These are phyloP conservation scores for Breynia disticha DNA, from an alignment of 441 rosid genomes.

Conservation along the genomic window DNA sequence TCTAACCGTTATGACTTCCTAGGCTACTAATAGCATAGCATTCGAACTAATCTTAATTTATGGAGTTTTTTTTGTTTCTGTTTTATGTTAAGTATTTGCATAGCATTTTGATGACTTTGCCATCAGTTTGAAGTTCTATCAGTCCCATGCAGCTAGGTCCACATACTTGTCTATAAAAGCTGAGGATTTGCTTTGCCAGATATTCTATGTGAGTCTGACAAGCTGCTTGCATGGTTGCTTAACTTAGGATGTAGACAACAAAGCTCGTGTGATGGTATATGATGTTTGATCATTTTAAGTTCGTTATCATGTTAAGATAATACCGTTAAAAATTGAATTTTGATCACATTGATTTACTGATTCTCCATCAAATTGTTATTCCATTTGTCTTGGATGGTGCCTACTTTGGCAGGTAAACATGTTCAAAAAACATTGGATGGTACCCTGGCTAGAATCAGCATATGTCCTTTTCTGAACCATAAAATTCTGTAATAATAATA, in stretches of 20 bases:
- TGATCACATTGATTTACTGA: no score
- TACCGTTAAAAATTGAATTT: not conserved
- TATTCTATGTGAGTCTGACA: constrained; percentile 18
- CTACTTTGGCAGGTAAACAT: no score
- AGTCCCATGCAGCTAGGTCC: constrained; percentile 25
- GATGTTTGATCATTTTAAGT: constrained; percentile 8
- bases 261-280: constrained; percentile 21
- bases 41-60: not conserved
- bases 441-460: not conserved
- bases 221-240: constrained; percentile 18
- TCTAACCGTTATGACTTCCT: no score
- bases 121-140: constrained; percentile 15
- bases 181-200: constrained; percentile 23
- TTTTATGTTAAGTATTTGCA: constrained; percentile 6
- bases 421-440: no score
- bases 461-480: not conserved
- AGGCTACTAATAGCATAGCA: no score
- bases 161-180: constrained; percentile 18
- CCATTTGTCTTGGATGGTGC: no score
- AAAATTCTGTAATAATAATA: not conserved
- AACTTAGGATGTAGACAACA: constrained; percentile 18
- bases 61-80: not conserved
- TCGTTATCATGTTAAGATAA: constrained; percentile 10
- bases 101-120: constrained; percentile 8
- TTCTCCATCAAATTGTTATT: no score